A percentile compares a stretch with the other conserved stretches of the same genome.
phyloP scores from a whole-genome alignment of 2,329 filamentous ascomycete species.

The Ceratocystis huliohia region DNA sequence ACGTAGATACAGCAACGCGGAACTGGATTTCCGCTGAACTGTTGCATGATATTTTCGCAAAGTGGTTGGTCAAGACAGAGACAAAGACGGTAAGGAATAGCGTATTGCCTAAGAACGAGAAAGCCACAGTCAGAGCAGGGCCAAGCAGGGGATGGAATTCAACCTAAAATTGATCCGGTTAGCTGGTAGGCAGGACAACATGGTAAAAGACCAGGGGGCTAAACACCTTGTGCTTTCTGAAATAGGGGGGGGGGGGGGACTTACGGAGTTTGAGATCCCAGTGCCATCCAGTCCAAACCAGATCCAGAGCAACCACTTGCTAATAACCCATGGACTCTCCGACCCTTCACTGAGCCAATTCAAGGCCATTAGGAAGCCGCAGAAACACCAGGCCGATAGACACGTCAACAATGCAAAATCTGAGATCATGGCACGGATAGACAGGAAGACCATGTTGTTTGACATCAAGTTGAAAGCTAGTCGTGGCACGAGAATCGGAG shows the following conservation, averaged over 20 bases:
- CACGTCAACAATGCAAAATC: constrained; percentile 69
- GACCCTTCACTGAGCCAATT: constrained; percentile 60
- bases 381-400: constrained; percentile 70
- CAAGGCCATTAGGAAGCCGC: constrained; percentile 66
- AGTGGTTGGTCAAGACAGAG: constrained; percentile 75
- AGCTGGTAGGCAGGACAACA: neutral
- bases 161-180: constrained; percentile 46
- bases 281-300: constrained; percentile 78
- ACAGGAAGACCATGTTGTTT: constrained; percentile 73
- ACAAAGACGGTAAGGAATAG: constrained; percentile 82
- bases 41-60: constrained; percentile 63
- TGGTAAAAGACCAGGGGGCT: neutral
- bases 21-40: constrained; percentile 76
- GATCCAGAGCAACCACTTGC: constrained; percentile 87
- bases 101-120: constrained; percentile 76
- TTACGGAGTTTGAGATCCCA: constrained; percentile 45
- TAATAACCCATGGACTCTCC: constrained; percentile 43
- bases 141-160: constrained; percentile 72
- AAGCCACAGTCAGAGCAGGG: constrained; percentile 67
- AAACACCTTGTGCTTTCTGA: too few species aligned
- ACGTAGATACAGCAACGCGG: constrained; percentile 64
- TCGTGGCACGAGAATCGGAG: constrained; percentile 63
- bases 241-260: constrained; percentile 21
- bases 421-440: constrained; percentile 70
- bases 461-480: constrained; percentile 73